Evolutionary conservation across 495 filamentous ascomycete species (phyloP), one percentile per base, ranked within the genome.

Genomic region (Lichina pygmaea): DNA sequence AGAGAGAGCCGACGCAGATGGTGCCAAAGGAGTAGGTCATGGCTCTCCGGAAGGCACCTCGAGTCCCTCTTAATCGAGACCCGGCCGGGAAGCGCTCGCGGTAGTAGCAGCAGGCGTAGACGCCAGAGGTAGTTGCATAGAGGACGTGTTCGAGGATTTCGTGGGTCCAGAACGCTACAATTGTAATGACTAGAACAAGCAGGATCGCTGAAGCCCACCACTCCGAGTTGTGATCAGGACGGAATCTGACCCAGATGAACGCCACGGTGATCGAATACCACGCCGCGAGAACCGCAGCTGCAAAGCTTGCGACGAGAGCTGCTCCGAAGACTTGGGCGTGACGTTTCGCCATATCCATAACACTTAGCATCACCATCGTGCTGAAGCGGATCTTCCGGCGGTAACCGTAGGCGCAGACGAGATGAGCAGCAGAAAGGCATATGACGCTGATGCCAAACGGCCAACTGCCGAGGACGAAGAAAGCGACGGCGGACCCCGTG

Each of bases 101-200:
- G 63, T 93, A 93, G 60, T 92, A 95, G 86, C 86, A 93, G 2
- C 78, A 78, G 0, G 82, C 86, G 50, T 92, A 93, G 10, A 93
- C 77, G 9, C 86, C 83, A 0, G 80, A 78, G 53, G 93, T 77
- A 16, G 77, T 83, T 33, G 75, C 77, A 58, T 95, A 85, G 34
- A 93, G 78, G 12, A 77, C 81, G 57, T 93, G 93, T 61, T 93
- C 93, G 47, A 93, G 56, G 69, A 78, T 83, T 55, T 93, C 85
- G 24, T 76, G 78, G 50, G 93, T 73, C 86, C 85, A 95, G 60
- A 91, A 92, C 53, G 68, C 73, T 24, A 84, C 81, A 53, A 93
- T 93, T 0, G 83, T 91, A 44, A 83, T 70, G 59, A 91, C 93
- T 24, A 81, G 78, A 15, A 86, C 61, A 24, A 95, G 61, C 0